Evolutionary conservation across 805 yeast species (phyloP).

Genomic region (Myxozyma nipponensis): DNA sequence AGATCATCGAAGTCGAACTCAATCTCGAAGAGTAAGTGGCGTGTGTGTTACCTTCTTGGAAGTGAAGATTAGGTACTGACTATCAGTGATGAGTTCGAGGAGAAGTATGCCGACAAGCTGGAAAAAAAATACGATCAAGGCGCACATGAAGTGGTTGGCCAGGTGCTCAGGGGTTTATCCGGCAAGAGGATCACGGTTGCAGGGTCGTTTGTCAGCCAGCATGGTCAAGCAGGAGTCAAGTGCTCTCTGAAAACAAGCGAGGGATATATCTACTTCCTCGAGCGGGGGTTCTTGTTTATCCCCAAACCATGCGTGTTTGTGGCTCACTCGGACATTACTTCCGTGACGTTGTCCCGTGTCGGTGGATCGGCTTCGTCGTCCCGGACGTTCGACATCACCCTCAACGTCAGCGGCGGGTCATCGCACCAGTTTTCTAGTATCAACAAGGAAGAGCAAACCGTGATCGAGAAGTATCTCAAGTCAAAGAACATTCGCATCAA

Average conservation of each 20-base stretch:
- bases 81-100: conserved; percentile 58
- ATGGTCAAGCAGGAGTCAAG: conserved; percentile 77
- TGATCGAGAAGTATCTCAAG: conserved; percentile 69
- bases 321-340: conserved; percentile 75
- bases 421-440: conserved; percentile 85
- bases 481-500: conserved; percentile 75
- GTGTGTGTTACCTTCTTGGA: neutral
- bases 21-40: conserved; percentile 58
- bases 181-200: conserved; percentile 83
- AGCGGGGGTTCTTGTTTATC: conserved; percentile 82
- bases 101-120: conserved; percentile 68
- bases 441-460: conserved; percentile 80
- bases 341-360: conserved; percentile 80
- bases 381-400: conserved; percentile 89
- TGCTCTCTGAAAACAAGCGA: conserved; percentile 94
- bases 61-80: neutral
- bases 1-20: conserved; percentile 84
- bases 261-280: conserved; percentile 90
- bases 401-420: conserved; percentile 59
- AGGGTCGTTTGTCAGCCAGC: conserved; percentile 55
- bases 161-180: conserved; percentile 84
- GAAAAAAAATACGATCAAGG: conserved; percentile 73
- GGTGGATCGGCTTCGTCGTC: conserved; percentile 73
- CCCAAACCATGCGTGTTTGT: conserved; percentile 93
- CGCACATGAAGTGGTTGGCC: conserved; percentile 82